Base-by-base conservation (phyloP, 352 stramenopile genomes). In the Globisporangium mamillatum region DNA sequence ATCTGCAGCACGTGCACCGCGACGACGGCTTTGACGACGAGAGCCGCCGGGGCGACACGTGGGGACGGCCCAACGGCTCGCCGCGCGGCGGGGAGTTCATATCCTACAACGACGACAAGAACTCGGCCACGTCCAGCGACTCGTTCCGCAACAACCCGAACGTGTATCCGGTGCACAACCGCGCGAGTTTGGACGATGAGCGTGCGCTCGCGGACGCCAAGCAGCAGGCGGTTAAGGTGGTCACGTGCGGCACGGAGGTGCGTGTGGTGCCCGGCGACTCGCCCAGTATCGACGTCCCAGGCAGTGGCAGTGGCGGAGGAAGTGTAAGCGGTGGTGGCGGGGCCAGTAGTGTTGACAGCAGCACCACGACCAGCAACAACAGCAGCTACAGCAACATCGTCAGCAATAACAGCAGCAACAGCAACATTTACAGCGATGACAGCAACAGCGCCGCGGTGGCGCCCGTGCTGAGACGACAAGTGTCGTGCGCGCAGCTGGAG, bases 1-100 rank as follows among this genome's bases (percentile, higher is more conserved):
- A 95, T 66, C 65, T 95, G 59, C 83, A 95, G 80, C 85, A 95
- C 68, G 86, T 92, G 27, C 86, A 94, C 67, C 78, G 80, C 54
- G 86, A 94, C 41, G 86, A 94, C 69, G 64, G 65, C 36, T 54
- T 81, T 50, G 82, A 94, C 68, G 84, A 93, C 25, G 78, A 90
- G 20, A 76, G 66, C 24, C 76, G 78, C 25, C 70, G 75, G n/a
- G 74, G 57, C 24, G 78, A 84, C n/a, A 71, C 75, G 34, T 89
- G 76, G 78, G 73, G 78, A n/a, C 76, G 78, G 3, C 63, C 59
- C 12, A 66, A 70, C 9, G 76, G 82, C 62, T 86, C 75, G 3
- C 81, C 84, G 12, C 71, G 75, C 7, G 74, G 72, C 18, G 80
- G 69, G 27, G 84, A 85, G 10, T 78, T 91, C 57, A 71, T 78